Conservation (phyloP, 768 basidiomycete genomes). For the Leucosporidium scottii region DNA sequence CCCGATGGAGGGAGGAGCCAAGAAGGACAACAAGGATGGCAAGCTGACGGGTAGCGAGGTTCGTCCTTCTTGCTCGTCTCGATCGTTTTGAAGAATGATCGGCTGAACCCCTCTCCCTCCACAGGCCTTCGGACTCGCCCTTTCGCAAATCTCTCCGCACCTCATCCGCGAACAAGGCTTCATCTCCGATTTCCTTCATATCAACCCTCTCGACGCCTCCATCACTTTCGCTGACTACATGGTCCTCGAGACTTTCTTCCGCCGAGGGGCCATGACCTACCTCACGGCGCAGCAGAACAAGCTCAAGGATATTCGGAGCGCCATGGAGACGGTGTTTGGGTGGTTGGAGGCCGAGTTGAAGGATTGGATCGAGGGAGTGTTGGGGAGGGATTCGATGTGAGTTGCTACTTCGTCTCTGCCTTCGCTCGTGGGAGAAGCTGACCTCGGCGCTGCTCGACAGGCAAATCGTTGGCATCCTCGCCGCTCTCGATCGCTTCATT, state of each 20-base stretch:
- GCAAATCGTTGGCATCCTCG: conserved; percentile 76
- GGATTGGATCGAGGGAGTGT: conserved; percentile 70
- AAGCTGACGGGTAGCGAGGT: conserved; percentile 69
- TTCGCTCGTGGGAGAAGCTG: background rate
- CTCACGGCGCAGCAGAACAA: conserved; percentile 49
- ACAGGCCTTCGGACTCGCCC: conserved; percentile 65
- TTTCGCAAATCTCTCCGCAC: conserved; percentile 67
- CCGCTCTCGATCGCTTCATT: conserved; percentile 66
- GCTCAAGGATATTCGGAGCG: conserved; percentile 54
- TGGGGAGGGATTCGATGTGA: conserved; percentile 70
- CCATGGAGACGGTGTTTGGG: conserved; percentile 92
- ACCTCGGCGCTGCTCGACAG: conserved; percentile 45
- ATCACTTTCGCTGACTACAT: conserved; percentile 94
- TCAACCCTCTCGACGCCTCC: conserved; percentile 61
- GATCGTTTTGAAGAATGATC: background rate
- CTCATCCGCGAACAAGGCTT: conserved; percentile 82
- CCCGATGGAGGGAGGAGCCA: conserved; percentile 47
- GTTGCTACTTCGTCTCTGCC: conserved; percentile 29
- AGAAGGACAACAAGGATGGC: conserved; percentile 48
- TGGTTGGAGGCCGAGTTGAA: conserved; percentile 79
- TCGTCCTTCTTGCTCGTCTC: conserved; percentile 18
- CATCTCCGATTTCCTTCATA: conserved; percentile 83
- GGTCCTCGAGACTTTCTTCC: conserved; percentile 87
- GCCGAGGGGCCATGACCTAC: conserved; percentile 72
- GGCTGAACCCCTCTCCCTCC: background rate